Evolutionary conservation across 2,329 filamentous ascomycete species (phyloP), one percentile per base, ranked within the genome.

Genomic region (Capronia epimyces): DNA sequence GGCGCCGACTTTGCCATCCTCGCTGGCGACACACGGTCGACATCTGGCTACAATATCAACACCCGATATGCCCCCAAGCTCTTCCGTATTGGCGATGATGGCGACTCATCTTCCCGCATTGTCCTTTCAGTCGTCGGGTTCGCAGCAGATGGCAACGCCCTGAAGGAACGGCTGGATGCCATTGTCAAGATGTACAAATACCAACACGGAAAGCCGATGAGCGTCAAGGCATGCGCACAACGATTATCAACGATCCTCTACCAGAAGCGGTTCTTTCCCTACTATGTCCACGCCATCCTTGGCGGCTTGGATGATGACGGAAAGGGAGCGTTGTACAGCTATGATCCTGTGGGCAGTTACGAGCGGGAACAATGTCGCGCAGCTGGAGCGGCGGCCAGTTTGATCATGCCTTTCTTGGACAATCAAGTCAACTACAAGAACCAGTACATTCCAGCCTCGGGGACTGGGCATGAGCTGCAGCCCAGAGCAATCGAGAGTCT

Each of bases 371-470:
- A 95, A 74, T 96, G 90, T 75, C 83, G 91, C 60, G 90, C 93
- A 29, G 93, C 88, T 36, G 93, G 93, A 63, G 90, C 93, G 12
- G 90, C 90, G 16, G 86, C 89, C 47, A 93, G 87, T 65, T 75
- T 98, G 70, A 98, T 98, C 72, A 98, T 96, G 87, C 93, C 93
- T 1, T 98, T 98, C 78, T 74, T 98, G 66, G 93, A 98, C 71
- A 98, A 98, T 71, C 94, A 98, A 74, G 93, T 98, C 76, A 97
- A 97, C 75, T 91, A 91, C 78, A 98, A 96, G 81, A 98, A 98
- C 70, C 91, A 96, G 76, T 95, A 95, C 68, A 78, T 93, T 49
- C 89, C 91, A 9, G 87, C 85, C 41, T 91, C 87, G 63, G 89
- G 89, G 50, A 79, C 81, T 54, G 91, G 91, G 37, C 87, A 95